Percentiles rank a stretch among this genome's conserved stretches.
Evolutionary conservation across 2,329 filamentous ascomycete species (phyloP).

Genomic region (Aspergillus melleus): DNA sequence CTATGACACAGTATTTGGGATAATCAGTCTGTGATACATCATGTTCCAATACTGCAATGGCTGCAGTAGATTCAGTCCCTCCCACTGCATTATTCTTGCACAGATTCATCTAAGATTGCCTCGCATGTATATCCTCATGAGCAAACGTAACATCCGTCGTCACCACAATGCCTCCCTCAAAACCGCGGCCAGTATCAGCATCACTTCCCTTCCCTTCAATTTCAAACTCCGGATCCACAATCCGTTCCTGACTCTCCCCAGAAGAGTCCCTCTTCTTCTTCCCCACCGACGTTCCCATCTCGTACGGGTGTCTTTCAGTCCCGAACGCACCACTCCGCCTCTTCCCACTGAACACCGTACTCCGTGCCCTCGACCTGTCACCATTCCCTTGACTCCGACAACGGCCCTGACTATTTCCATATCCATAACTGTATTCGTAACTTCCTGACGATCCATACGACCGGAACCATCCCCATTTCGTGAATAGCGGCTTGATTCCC

Average conservation of each 20-base stretch:
- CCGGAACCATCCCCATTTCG: constrained; percentile 11
- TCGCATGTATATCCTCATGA: constrained; percentile 2
- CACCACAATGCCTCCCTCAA: constrained; percentile 10
- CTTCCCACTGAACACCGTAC: constrained; percentile 3
- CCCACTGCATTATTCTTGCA: background rate
- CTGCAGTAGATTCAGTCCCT: no score
- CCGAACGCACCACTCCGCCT: background rate
- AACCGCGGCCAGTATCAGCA: background rate
- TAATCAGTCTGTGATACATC: no score
- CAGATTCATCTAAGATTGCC: background rate
- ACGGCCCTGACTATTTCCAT: background rate
- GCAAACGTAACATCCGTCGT: constrained; percentile 13
- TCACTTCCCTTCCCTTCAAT: background rate
- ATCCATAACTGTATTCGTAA: background rate
- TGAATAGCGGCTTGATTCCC: constrained; percentile 19
- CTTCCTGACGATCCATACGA: background rate
- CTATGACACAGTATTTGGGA: no score
- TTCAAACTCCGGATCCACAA: constrained; percentile 1
- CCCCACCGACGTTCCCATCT: background rate
- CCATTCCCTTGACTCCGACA: background rate
- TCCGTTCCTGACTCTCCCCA: constrained; percentile 17
- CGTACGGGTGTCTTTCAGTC: constrained; percentile 8
- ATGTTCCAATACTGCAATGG: no score
- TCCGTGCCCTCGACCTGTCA: background rate
- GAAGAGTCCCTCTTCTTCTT: constrained; percentile 1